Evolutionary conservation across 2,329 filamentous ascomycete genomes (phyloP), one percentile per base, ranked within the genome.

Genomic region (Trichoderma aggressivum): DNA sequence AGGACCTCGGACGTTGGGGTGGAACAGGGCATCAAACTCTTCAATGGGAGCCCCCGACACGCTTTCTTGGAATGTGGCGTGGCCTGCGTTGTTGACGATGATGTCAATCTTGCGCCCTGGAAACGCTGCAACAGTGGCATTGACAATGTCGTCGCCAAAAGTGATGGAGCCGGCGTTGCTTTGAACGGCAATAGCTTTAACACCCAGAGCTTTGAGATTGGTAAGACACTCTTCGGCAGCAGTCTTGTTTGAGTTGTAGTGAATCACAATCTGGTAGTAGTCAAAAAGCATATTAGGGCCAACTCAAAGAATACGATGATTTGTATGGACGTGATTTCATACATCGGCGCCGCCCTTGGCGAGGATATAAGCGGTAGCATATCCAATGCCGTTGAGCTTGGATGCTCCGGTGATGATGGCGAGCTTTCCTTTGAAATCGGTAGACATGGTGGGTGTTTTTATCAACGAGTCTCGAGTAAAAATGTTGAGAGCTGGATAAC

Each of bases 91-190:
- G 6, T 85, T 81, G 58, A 91, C 80, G 3, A 90, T 74, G 56
- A 90, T 84, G 79, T 91, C 89, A 73, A 91, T 86, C 72, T 83
- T 84, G 32, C 85, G 85, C 73, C 47, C 47, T 16, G 60, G 59
- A 2, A 86, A 89, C 36, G 80, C 81, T 3, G 80, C 74, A 1
- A 90, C 80, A 0, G 86, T 82, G 12, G 81, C 79, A 2, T 82
- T 77, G 24, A 91, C 82, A 6, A 91, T 86, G 74, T 91, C 85
- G 2, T 86, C 88, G 79, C 88, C 83, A 34, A 92, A 81, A n/a
- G 86, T 84, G 21, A 87, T 76, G 6, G 85, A 84, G 5, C 83
- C 81, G 61, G 85, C 80, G 3, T 70, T 70, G 59, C 59, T 58
- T n/a, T 70, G 68, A 14, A 70, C 47, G 28, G 50, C 47, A 32